Percentiles rank a stretch among this genome's conserved stretches.
These are phyloP conservation scores for Hypoxylon subgilvum DNA, from an alignment of 495 filamentous ascomycete species.

Conservation along the genomic window DNA sequence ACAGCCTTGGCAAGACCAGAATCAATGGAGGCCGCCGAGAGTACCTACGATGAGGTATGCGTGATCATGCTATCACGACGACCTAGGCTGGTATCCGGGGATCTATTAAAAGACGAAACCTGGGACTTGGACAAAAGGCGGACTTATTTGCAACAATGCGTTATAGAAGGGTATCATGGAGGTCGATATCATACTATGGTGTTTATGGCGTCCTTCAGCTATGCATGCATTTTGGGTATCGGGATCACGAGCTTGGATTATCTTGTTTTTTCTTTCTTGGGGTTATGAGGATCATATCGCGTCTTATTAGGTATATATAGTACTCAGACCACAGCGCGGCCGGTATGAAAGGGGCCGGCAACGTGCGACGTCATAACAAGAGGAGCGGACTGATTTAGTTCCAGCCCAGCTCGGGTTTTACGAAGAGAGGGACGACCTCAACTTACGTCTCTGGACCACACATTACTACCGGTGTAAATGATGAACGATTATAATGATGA, in stretches of 20 bases:
- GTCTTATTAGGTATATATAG: conserved; percentile 27
- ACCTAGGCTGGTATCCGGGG: conserved; percentile 38
- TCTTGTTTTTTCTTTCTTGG: conserved; percentile 23
- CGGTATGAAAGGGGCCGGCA: neutral
- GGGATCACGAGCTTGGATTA: conserved; percentile 16
- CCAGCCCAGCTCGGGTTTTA: neutral
- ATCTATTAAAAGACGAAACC: conserved; percentile 5
- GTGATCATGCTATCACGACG: conserved; percentile 12
- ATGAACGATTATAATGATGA: conserved; percentile 17
- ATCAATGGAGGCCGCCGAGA: conserved; percentile 24
- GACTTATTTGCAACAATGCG: neutral
- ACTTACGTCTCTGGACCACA: neutral
- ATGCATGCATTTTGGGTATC: conserved; percentile 13
- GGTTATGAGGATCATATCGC: conserved; percentile 10
- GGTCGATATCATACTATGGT: conserved; percentile 23
- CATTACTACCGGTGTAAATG: conserved; percentile 12
- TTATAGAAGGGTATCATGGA: conserved; percentile 20
- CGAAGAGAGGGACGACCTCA: neutral
- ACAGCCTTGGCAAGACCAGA: conserved; percentile 29
- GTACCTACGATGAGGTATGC: conserved; percentile 34
- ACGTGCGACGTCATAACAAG: conserved; percentile 8
- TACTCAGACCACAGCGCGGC: conserved; percentile 1
- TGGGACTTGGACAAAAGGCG: conserved; percentile 3
- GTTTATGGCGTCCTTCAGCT: conserved; percentile 26
- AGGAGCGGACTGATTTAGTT: conserved; percentile 9